Evolutionary conservation across 2,329 filamentous ascomycete species (phyloP).

Genomic region (Aureobasidium mangrovei): DNA sequence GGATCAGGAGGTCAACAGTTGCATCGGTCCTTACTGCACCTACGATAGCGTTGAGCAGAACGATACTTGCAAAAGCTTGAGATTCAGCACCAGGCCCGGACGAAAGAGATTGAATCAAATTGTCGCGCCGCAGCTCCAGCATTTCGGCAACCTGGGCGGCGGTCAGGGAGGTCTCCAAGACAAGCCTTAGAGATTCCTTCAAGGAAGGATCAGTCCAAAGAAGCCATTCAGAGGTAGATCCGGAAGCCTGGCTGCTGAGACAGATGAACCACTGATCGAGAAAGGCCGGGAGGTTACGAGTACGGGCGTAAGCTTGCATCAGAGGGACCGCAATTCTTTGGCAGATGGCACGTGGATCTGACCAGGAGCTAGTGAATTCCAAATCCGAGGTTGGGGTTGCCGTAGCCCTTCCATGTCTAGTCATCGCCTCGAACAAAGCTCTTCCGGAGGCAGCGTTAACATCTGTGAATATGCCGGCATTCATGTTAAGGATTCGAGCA

Average conservation of each 20-base stretch:
- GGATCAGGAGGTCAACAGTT: slow-evolving; percentile 6
- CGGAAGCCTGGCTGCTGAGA: slow-evolving; percentile 14
- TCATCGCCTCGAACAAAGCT: slow-evolving; percentile 13
- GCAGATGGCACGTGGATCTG: not conserved
- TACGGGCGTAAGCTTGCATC: slow-evolving; percentile 25
- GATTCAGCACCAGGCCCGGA: not conserved
- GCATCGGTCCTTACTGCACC: slow-evolving; percentile 10
- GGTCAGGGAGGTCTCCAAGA: slow-evolving; percentile 20
- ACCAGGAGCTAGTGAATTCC: not conserved
- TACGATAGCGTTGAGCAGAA: slow-evolving; percentile 7
- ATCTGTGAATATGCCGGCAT: slow-evolving; percentile 37
- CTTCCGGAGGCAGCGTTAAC: slow-evolving; percentile 12
- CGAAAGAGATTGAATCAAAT: not conserved
- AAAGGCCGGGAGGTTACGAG: slow-evolving; percentile 22
- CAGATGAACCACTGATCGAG: slow-evolving; percentile 24
- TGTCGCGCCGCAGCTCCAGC: slow-evolving; percentile 7
- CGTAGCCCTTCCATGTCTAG: not conserved
- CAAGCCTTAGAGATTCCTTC: slow-evolving; percentile 14
- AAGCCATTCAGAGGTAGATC: not conserved
- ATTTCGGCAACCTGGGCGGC: slow-evolving; percentile 16
- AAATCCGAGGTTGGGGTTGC: not conserved
- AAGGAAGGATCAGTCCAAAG: slow-evolving; percentile 21
- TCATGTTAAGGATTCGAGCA: slow-evolving; percentile 36
- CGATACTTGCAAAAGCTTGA: slow-evolving; percentile 2
- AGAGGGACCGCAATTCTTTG: slow-evolving; percentile 22